Base-by-base conservation (phyloP, 108 stramenopile species). In the Pseudonitzschia pungens region DNA sequence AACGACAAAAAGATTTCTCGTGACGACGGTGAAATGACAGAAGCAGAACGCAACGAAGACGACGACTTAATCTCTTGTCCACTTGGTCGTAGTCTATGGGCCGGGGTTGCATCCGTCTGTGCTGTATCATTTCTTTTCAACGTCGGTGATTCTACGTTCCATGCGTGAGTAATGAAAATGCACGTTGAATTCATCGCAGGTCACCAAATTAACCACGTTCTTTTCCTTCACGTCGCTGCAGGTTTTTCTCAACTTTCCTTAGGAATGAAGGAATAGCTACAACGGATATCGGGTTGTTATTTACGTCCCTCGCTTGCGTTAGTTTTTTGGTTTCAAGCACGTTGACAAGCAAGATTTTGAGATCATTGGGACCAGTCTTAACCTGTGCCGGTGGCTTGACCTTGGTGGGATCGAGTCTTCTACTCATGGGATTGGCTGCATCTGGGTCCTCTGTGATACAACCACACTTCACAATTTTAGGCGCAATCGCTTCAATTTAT, bases 71-170 rank as follows among this genome's bases (percentile, higher is more conserved):
- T 87, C 52, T 70, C 88, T 18, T 92, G 89, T 79, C 91, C 91
- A 2, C 78, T 92, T 20, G 91, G 91, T 27, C 67, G 64, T 1
- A 78, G 60, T 15, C 65, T 92, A 29, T 86, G 87, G 88, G 72
- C 86, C 27, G 91, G 88, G 22, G 89, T 92, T 36, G 87, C 87
- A n/a, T 88, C 87, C 14, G 70, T 77, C 9, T 87, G 87, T 32
- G 59, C 70, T 54, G 80, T 92, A 24, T 88, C 89, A 4, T 82
- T 84, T 60, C 75, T 89, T 10, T 89, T 86, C 64, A 86, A 92
- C 55, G 86, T 83, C 53, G 91, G 87, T 4, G 89, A 89, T 60
- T 82, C 85, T 57, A 85, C 87, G 45, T 92, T 89, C 56, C 86
- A 88, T 69, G 91, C 91, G 66, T 62, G n/a, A 40, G 60, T 62